Evolutionary conservation across 108 stramenopile species (phyloP).

Genomic region (Cyclotella kingstonii): DNA sequence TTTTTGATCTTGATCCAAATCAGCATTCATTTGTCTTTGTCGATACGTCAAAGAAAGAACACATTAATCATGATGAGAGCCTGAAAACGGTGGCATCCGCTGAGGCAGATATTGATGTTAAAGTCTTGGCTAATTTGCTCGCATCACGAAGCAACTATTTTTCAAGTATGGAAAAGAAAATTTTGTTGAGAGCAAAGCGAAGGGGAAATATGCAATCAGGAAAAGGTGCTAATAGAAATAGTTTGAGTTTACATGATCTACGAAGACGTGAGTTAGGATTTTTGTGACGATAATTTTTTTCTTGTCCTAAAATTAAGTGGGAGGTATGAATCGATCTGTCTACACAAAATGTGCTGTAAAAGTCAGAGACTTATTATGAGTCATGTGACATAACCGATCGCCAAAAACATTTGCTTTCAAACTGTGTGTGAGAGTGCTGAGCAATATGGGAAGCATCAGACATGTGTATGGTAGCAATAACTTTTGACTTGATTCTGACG

Average conservation of each 20-base stretch:
- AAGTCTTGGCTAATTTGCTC: slow-evolving; percentile 30
- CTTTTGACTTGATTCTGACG: no score
- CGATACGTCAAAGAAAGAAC: not conserved
- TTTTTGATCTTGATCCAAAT: slow-evolving; percentile 30
- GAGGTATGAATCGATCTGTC: no score
- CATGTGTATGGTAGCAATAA: no score
- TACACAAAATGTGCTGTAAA: no score
- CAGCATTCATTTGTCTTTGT: slow-evolving; percentile 27
- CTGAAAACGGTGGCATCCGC: not conserved
- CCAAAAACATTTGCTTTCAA: no score
- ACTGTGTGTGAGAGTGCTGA: no score
- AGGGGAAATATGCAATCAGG: not conserved
- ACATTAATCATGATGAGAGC: not conserved
- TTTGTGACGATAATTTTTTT: not conserved
- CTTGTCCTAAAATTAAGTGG: no score
- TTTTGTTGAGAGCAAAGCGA: slow-evolving; percentile 20
- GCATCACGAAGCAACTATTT: slow-evolving; percentile 17
- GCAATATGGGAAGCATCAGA: no score
- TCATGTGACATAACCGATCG: no score
- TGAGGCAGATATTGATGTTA: slow-evolving; percentile 28
- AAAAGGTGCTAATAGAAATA: not conserved
- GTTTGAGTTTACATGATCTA: slow-evolving; percentile 15
- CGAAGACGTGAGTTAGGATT: slow-evolving; percentile 26
- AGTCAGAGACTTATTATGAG: no score
- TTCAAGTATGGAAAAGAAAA: slow-evolving; percentile 12